Base-by-base conservation (phyloP, 1,284 basidiomycete species). In the Anthracocystis panici-leucophaei region DNA sequence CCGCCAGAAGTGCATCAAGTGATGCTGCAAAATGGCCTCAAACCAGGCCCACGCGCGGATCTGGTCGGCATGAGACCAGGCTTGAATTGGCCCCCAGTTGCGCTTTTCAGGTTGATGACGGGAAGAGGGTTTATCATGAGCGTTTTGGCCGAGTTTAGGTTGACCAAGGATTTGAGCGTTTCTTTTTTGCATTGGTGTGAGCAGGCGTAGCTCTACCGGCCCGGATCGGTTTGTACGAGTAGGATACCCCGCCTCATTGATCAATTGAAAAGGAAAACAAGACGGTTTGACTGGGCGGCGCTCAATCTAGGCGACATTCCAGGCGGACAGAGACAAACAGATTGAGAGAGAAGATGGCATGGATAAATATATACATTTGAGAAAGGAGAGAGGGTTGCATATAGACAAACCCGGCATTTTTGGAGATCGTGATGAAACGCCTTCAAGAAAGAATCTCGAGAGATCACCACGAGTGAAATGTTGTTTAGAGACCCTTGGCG, bases 401-500 rank as follows among this genome's bases (percentile, higher is more conserved):
- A 10, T 16, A 38, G 35, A 12, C 10, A 10, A 38, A 3, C 35
- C 14, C 35, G 35, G 14, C 35, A 38, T 38, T 38, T 38, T 38
- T 33, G 33, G 33, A 33, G 33, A 11, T 50, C 49, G 20, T 65
- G 60, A 54, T 20, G 31, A n/a, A 20, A n/a, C n/a, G n/a, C n/a
- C n/a, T n/a, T n/a, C n/a, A n/a, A n/a, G n/a, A n/a, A n/a, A n/a
- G n/a, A n/a, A n/a, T n/a, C n/a, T n/a, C n/a, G n/a, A n/a, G n/a
- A n/a, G n/a, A n/a, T 44, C 14, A 14, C 10, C 35, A 38, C 35
- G 25, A 27, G 16, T 3, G 4, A 7, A 50, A n/a, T 11, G 25
- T 20, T 2, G 51, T 20, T 75, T 67, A 75, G 54, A 75, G 67
- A 61, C 67, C 73, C 64, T 75, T 75, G 57, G 67, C 63, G 57